Evolutionary conservation across 1,284 basidiomycete genomes (phyloP), one percentile per base, ranked within the genome.

Genomic region (Termitomyces sp.): DNA sequence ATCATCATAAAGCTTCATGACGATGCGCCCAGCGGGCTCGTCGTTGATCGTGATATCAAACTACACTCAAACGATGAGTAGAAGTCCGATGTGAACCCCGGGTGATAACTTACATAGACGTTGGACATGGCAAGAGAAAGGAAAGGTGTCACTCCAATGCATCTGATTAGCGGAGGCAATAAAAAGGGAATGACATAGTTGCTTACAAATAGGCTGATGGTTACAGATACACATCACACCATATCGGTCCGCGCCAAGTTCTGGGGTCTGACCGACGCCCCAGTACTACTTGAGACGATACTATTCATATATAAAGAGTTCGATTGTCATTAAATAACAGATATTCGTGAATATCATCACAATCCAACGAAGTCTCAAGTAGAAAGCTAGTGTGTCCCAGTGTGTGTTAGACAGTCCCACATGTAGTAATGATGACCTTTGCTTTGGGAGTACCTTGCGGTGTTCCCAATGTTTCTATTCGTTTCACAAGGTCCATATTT

Each of bases 1-100:
- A 1, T 78, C 66, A 71, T 90, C 87, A 65, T 80, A 97, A 31
- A 98, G 81, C 69, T 84, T 85, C 76, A 97, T 93, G 55, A 86
- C 79, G 68, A 97, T 86, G 51, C 88, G 80, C 0, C 91, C 92
- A 0, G 76, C 67, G 0, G 74, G 62, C 13, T 69, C 47, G 49
- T 69, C 73, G 62, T 75, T 76, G 66, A 94, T 86, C 21, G 74
- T 63, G 66, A 97, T 82, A 65, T 96, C 90, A 67, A 97, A 95
- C 85, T 88, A 46, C 16, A 46, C 7, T 35, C 3, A 16, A 9
- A 19, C 24, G 5, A 18, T 46, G 28, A 46, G 11, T 1, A 37
- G 6, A 42, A 2, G 13, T 18, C 24, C 11, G 6, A 0, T 42
- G n/a, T 37, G n/a, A 9, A 18, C 8, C 4, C n/a, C 3, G 14